Base-by-base conservation (phyloP, 805 yeast genomes). In the Wickerhamiella cacticola region DNA sequence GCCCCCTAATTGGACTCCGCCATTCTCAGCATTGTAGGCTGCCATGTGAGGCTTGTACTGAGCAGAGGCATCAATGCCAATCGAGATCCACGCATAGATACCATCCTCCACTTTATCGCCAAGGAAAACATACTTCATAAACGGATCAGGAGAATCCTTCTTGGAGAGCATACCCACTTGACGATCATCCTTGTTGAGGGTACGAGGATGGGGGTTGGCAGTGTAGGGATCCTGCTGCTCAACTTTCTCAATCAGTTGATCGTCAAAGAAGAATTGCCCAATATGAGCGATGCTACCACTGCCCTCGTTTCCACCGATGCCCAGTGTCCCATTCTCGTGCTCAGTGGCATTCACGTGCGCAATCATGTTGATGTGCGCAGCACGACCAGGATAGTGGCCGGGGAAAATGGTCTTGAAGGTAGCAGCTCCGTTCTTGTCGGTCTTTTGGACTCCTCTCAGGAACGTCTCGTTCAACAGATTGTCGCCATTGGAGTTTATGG, bases 371-470 rank as follows among this genome's bases (percentile, higher is more conserved):
- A 41, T 28, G 21, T 41, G 45, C 16, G 19, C 35, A 10, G 45
- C 24, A 7, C 45, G 31, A 2, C 35, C 35, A 4, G 4, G 5
- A 16, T 41, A 41, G 10, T 41, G 45, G 23, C 45, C 45, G 8
- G 45, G 45, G 26, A 16, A 41, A 3, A 41, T n/a, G 4, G 45
- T 41, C 35, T 41, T 41, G 45, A 41, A 26, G 7, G 45, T 41
- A 13, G 45, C 45, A 28, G 45, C 45, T 18, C 45, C 45, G 18
- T 41, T 26, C 35, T 28, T 29, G 25, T 41, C 45, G 8, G 45
- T 41, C 35, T 41, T 41, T 18, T 25, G 24, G n/a, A 41, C 19
- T 8, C 45, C 45, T 21, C 45, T 26, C 16, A 41, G n/a, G 21
- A 41, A 41, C 15, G 45, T 41, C 19, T 26, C 35, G 16, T 41